Conservation (phyloP, 371 early-diverging fungal genomes). For the Rhizopus delemar region DNA sequence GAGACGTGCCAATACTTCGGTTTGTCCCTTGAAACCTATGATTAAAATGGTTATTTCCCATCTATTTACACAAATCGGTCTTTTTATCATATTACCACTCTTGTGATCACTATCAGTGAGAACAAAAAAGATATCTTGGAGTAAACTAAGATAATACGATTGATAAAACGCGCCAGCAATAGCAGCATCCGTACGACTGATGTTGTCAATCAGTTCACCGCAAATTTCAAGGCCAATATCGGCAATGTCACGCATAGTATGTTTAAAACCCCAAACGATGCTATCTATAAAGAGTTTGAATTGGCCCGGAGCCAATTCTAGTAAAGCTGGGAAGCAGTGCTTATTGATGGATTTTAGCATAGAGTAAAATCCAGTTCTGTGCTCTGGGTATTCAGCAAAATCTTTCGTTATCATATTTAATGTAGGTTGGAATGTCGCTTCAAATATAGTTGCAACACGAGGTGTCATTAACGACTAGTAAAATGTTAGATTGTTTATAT, state of each 20-base stretch:
- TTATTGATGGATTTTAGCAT: slow-evolving; percentile 84
- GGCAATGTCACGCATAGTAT: slow-evolving; percentile 96
- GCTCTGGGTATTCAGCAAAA: slow-evolving; percentile 96
- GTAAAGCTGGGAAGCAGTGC: slow-evolving; percentile 88
- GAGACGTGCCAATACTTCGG: slow-evolving; percentile 84
- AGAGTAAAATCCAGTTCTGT: slow-evolving; percentile 91
- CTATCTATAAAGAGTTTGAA: slow-evolving; percentile 91
- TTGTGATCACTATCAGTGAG: slow-evolving; percentile 96
- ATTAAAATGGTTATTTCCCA: neutral
- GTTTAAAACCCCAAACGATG: slow-evolving; percentile 97
- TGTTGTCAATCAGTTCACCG: slow-evolving; percentile 81
- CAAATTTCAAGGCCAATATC: slow-evolving; percentile 88
- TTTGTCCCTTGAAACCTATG: slow-evolving; percentile 82
- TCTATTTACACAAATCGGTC: too few species aligned
- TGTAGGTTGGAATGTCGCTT: slow-evolving; percentile 93
- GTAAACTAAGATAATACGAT: slow-evolving; percentile 80
- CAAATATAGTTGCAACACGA: slow-evolving; percentile 81
- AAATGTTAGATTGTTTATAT: neutral
- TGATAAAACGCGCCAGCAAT: slow-evolving; percentile 89
- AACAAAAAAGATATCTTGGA: slow-evolving; percentile 96
- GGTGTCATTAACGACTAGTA: slow-evolving; percentile 73
- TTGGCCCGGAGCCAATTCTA: slow-evolving; percentile 78
- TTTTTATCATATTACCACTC: slow-evolving; percentile 67
- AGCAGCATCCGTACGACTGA: slow-evolving; percentile 67
- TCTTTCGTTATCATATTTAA: slow-evolving; percentile 98